Evolutionary conservation across 495 filamentous ascomycete species (phyloP), one percentile per base, ranked within the genome.

Genomic region (Aspergillus biplanus): DNA sequence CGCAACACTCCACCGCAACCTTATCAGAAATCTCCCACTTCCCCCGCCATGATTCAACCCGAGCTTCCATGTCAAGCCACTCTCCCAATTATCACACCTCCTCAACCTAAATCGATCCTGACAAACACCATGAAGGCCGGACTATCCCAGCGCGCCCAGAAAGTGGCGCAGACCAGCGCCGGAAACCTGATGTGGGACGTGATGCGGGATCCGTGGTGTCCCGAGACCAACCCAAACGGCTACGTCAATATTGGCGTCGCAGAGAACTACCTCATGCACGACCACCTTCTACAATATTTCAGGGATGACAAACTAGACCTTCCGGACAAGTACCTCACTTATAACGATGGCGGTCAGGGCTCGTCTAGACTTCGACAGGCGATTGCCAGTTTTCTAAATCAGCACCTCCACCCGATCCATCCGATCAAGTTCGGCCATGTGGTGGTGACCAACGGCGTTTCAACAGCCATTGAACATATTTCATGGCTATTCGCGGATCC

Each of bases 361-460:
- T 74, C 73, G 6, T 58, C 39, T 13, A 66, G 74, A 18, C 70
- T 84, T 2, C 73, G 73, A 15, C 56, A 56, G 1, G 75, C 80
- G 6, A 78, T 86, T 64, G 71, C 81, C n/a, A 63, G 69, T 7
- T 79, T 82, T 34, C 52, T 86, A 39, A 84, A 79, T 49, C 61
- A 54, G 4, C 64, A 82, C 49, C 75, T 86, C 58, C 67, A 75
- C 1, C 80, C 84, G 0, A 56, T 67, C 32, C 56, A 46, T 0
- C 69, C 77, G 4, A 53, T 87, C 12, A 63, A 74, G 11, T 44
- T 74, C 6, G 68, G 73, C 7, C 63, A 87, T 33, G 53, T 86
- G 21, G 65, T 77, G 6, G 70, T 82, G 34, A 78, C 82, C 2
- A 78, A 79, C 34, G 85, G 85, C 1, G 73, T 84, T 1, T 82